A percentile compares a stretch with the other conserved stretches of the same genome.
Evolutionary conservation across 768 basidiomycete genomes (phyloP).

Genomic region (Candolleomyces eurysporus): DNA sequence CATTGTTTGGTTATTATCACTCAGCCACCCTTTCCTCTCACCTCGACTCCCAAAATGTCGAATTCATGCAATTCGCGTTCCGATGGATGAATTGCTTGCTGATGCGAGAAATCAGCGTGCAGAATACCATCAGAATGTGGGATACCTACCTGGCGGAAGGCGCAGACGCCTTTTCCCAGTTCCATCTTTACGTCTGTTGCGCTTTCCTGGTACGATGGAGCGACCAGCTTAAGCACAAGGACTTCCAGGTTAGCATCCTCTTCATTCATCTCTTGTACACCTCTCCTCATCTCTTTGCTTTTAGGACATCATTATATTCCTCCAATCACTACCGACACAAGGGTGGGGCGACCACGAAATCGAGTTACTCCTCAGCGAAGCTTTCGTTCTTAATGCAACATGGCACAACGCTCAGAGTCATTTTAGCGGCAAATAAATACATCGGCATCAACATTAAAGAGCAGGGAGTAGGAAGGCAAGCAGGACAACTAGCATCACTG

Average conservation of each 20-base stretch:
- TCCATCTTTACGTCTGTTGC: constrained; percentile 97
- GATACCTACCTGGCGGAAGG: constrained; percentile 99
- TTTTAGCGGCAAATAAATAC: constrained; percentile 53
- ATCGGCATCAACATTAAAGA: constrained; percentile 2
- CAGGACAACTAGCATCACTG: too few species aligned
- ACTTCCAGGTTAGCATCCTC: constrained; percentile 78
- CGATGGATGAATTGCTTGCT: constrained; percentile 99
- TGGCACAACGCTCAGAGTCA: constrained; percentile 94
- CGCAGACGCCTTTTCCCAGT: constrained; percentile 96
- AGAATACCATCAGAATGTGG: constrained; percentile 99
- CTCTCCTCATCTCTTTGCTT: constrained; percentile 1
- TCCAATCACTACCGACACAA: constrained; percentile 89
- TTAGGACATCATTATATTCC: constrained; percentile 98
- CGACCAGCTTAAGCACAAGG: constrained; percentile 90
- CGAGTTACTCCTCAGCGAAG: constrained; percentile 92
- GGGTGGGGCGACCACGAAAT: constrained; percentile 96
- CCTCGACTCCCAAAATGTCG: constrained; percentile 87
- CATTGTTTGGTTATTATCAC: neutral
- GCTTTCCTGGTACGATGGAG: constrained; percentile 97
- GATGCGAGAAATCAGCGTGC: constrained; percentile 97
- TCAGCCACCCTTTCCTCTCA: constrained; percentile 85
- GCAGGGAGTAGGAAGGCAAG: neutral
- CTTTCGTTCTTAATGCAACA: constrained; percentile 89
- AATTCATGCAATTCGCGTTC: constrained; percentile 99
- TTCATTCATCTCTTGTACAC: neutral